Conservation (phyloP, 2,329 filamentous ascomycete species). For the Hymenoscyphus occultus region DNA sequence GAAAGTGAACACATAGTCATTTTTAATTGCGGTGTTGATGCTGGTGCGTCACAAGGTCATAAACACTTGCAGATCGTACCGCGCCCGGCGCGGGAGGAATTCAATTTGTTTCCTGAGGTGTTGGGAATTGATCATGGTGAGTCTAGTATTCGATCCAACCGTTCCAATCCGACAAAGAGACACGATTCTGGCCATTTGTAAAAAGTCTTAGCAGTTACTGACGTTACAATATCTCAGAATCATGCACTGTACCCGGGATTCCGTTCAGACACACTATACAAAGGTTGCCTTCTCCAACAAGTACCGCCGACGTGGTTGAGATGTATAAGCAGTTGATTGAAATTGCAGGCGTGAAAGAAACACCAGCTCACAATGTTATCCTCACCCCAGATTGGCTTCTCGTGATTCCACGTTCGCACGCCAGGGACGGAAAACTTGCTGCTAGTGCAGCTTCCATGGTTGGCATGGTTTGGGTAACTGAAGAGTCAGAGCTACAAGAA, state of each 20-base stretch:
- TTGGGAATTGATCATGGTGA: slow-evolving; percentile 4
- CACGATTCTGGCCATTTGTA: too few relatives aligned
- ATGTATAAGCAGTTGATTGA: neutral
- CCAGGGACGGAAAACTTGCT: slow-evolving; percentile 31
- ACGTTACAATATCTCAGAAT: neutral
- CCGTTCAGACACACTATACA: neutral
- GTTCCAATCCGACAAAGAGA: too few relatives aligned
- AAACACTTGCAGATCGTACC: slow-evolving; percentile 46
- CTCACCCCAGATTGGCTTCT: slow-evolving; percentile 36
- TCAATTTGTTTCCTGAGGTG: slow-evolving; percentile 28
- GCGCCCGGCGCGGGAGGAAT: slow-evolving; percentile 26
- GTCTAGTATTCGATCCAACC: neutral
- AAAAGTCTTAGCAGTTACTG: neutral
- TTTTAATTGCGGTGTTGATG: slow-evolving; percentile 45
- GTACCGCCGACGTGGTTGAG: neutral
- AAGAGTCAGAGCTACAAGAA: slow-evolving; percentile 28
- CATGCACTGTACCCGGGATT: neutral
- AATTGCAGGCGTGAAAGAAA: slow-evolving; percentile 18
- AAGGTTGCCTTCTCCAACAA: neutral
- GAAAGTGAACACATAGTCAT: slow-evolving; percentile 38
- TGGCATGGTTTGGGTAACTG: slow-evolving; percentile 36
- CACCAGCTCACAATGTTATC: slow-evolving; percentile 37
- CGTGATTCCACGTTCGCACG: slow-evolving; percentile 37
- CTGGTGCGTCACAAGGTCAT: slow-evolving; percentile 43
- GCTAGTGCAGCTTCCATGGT: slow-evolving; percentile 39